phyloP scores from a whole-genome alignment of 495 filamentous ascomycete species.

The Trichoderma parareesei region DNA sequence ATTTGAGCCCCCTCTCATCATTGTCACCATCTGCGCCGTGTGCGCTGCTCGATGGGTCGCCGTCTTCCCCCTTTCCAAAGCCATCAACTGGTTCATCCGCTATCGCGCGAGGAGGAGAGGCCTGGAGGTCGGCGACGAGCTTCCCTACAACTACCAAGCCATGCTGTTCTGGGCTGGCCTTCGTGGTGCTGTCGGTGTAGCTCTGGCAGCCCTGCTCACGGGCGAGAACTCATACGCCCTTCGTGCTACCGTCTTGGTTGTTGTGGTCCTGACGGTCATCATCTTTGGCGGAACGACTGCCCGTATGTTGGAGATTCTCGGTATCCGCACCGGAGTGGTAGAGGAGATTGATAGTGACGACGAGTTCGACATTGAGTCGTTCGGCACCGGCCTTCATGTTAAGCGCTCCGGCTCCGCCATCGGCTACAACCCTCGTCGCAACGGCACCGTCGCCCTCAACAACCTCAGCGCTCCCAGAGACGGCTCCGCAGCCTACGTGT shows the following conservation, averaged over 20 bases:
- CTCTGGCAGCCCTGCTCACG: conserved; percentile 79
- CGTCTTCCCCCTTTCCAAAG: conserved; percentile 83
- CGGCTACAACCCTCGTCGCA: conserved; percentile 63
- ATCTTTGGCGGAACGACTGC: conserved; percentile 97
- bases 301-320: conserved; percentile 95
- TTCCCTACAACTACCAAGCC: conserved; percentile 86
- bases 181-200: conserved; percentile 92
- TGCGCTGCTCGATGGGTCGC: conserved; percentile 86
- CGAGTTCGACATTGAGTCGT: conserved; percentile 93
- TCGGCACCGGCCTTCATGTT: conserved; percentile 52
- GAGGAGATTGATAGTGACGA: conserved; percentile 96
- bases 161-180: conserved; percentile 99
- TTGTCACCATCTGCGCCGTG: conserved; percentile 84
- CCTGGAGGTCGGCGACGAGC: conserved; percentile 73
- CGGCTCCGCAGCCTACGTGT: conserved; percentile 33
- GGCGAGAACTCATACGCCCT: conserved; percentile 72
- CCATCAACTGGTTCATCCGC: conserved; percentile 89
- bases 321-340: conserved; percentile 88
- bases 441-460: conserved; percentile 47
- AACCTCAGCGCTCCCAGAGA: conserved; percentile 32
- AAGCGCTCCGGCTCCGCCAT: conserved; percentile 62
- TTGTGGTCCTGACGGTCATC: conserved; percentile 95
- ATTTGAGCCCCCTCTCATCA: conserved; percentile 92
- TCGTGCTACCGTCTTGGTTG: conserved; percentile 87
- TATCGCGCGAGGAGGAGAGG: conserved; percentile 79